phyloP scores from a whole-genome alignment of 1,139 yeast genomes.

The Diutina rugosa region DNA sequence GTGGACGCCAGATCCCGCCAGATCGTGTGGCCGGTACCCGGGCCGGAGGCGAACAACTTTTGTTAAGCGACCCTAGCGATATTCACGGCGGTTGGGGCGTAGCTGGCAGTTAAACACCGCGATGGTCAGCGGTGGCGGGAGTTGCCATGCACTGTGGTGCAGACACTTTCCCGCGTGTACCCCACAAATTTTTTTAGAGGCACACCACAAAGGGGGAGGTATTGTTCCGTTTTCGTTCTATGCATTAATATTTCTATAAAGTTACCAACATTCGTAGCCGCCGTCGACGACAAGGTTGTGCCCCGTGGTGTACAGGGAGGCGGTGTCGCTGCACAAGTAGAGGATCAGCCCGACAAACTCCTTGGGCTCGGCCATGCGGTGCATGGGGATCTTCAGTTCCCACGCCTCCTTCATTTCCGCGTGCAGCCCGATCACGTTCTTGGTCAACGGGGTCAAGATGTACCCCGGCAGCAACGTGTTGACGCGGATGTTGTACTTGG shows the following conservation, averaged over 20 bases:
- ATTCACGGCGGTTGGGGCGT: neutral
- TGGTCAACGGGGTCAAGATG: constrained; percentile 36
- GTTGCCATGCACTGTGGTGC: neutral
- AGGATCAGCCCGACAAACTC: constrained; percentile 35
- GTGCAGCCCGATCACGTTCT: constrained; percentile 32
- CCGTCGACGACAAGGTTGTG: constrained; percentile 79
- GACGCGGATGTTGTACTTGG: constrained; percentile 35
- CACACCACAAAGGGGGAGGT: neutral
- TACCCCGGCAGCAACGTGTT: constrained; percentile 36
- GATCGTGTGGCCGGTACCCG: neutral
- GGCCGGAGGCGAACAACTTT: neutral
- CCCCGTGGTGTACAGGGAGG: constrained; percentile 75
- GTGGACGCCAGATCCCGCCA: neutral
- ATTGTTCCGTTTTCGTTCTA: neutral
- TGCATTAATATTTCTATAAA: neutral
- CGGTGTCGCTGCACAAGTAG: constrained; percentile 37
- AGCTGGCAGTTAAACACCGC: neutral
- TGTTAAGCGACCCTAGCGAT: neutral
- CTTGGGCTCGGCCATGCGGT: constrained; percentile 40
- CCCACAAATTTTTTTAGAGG: neutral
- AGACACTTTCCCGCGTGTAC: neutral
- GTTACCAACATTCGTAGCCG: constrained; percentile 35
- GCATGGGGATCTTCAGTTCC: constrained; percentile 36
- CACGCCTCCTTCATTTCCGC: constrained; percentile 34
- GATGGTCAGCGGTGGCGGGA: neutral